These are phyloP conservation scores for Lipomyces kockii DNA, from an alignment of 805 yeast species.

Conservation along the genomic window DNA sequence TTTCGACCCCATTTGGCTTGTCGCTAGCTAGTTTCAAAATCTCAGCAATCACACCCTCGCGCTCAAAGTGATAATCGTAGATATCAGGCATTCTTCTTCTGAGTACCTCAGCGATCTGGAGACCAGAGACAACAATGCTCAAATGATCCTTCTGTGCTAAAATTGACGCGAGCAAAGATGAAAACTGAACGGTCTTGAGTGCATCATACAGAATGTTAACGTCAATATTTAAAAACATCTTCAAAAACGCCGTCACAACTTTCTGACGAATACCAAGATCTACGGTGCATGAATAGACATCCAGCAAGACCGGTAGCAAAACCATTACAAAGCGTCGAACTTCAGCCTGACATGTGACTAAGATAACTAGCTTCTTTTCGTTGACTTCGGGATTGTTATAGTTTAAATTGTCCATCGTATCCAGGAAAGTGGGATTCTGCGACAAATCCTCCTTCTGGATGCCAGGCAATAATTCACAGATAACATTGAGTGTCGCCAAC, in stretches of 20 bases:
- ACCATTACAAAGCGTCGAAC: conserved; percentile 50
- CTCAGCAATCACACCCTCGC: conserved; percentile 74
- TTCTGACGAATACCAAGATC: conserved; percentile 66
- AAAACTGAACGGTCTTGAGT: conserved; percentile 39
- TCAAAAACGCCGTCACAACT: conserved; percentile 57
- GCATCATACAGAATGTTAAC: conserved; percentile 36
- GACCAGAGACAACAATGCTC: conserved; percentile 56
- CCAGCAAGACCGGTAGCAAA: conserved; percentile 59
- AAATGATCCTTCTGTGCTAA: conserved; percentile 42
- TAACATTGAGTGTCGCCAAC: conserved; percentile 57
- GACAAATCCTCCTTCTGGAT: conserved; percentile 38
- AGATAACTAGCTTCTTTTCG: conserved; percentile 39
- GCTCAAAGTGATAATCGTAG: conserved; percentile 58
- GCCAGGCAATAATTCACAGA: conserved; percentile 63
- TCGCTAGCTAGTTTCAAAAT: conserved; percentile 43
- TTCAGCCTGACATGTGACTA: conserved; percentile 24
- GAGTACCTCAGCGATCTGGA: conserved; percentile 54
- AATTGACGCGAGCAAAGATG: conserved; percentile 42
- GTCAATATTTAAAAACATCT: conserved; percentile 54
- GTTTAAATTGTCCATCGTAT: conserved; percentile 5
- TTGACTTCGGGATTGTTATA: conserved; percentile 29
- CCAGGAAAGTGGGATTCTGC: conserved; percentile 16
- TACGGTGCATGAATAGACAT: conserved; percentile 72
- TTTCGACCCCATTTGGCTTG: conserved; percentile 28
- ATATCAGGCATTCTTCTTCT: conserved; percentile 51